These are phyloP conservation scores for Coemansia sp. DNA, from an alignment of 192 early-diverging fungal genomes.

Conservation along the genomic window DNA sequence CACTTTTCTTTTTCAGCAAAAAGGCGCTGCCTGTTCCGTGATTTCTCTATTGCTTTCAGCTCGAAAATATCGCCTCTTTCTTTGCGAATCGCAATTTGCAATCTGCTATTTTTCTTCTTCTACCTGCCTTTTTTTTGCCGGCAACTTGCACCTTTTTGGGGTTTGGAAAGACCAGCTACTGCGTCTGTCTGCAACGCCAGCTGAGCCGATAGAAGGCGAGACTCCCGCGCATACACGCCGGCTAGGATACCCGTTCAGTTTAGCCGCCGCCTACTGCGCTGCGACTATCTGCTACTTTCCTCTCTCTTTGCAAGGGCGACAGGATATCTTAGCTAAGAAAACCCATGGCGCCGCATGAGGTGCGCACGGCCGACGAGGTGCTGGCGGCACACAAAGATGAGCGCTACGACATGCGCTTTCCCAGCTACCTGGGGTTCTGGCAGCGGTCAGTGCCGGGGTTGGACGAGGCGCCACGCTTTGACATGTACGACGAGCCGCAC, in stretches of 20 bases:
- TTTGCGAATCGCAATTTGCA: not conserved
- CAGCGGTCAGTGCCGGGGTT: conserved; percentile 68
- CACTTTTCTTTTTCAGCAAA: not conserved
- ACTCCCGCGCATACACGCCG: too few relatives aligned
- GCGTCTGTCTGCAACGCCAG: too few relatives aligned
- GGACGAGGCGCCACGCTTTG: conserved; percentile 72
- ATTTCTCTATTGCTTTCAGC: not conserved
- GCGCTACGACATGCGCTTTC: conserved; percentile 65
- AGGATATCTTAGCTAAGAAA: too few relatives aligned
- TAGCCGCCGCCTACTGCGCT: too few relatives aligned
- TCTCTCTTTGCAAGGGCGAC: too few relatives aligned
- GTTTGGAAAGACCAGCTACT: not conserved
- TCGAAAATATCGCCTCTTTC: not conserved
- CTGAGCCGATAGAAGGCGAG: too few relatives aligned
- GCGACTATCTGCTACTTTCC: too few relatives aligned
- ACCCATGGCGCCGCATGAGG: conserved; percentile 37
- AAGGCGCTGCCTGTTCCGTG: not conserved
- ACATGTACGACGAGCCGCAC: conserved; percentile 93
- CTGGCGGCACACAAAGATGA: conserved; percentile 43
- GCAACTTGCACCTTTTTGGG: not conserved
- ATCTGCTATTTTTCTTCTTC: not conserved
- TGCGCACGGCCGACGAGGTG: conserved; percentile 20
- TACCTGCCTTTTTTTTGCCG: not conserved
- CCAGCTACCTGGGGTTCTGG: conserved; percentile 79
- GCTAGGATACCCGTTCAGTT: too few relatives aligned